phyloP scores from a whole-genome alignment of 495 filamentous ascomycete species.

The Glarea lozoyensis region DNA sequence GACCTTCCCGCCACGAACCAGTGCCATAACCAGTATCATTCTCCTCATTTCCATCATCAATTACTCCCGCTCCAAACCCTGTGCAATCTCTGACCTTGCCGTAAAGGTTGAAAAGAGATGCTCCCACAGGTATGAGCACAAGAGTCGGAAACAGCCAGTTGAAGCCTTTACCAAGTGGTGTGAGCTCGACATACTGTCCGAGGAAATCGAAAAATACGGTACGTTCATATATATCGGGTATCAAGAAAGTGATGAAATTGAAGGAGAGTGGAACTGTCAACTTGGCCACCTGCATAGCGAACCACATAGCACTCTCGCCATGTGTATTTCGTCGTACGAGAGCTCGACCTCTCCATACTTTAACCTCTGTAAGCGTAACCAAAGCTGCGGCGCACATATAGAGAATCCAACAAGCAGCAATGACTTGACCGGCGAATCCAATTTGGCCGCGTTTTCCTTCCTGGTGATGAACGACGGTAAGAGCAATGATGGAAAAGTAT shows the following conservation, averaged over 20 bases:
- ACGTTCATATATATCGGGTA: conserved; percentile 49
- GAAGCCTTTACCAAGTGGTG: conserved; percentile 74
- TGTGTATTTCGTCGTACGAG: conserved; percentile 86
- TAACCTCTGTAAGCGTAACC: conserved; percentile 76
- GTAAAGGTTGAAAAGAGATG: conserved; percentile 81
- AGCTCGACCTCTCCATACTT: conserved; percentile 90
- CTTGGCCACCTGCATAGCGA: conserved; percentile 78
- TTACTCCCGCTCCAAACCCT: conserved; percentile 71
- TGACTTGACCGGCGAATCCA: conserved; percentile 74
- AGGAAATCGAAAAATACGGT: conserved; percentile 86
- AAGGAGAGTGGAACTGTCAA: conserved; percentile 87
- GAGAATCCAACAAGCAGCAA: conserved; percentile 77
- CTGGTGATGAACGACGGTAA: conserved; percentile 76
- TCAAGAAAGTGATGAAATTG: conserved; percentile 89
- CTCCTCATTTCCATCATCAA: conserved; percentile 64
- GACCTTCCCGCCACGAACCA: conserved; percentile 87
- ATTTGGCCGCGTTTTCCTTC: conserved; percentile 55
- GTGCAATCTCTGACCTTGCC: conserved; percentile 65
- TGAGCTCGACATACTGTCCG: conserved; percentile 75
- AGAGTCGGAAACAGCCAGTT: conserved; percentile 81
- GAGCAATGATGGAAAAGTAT: conserved; percentile 68
- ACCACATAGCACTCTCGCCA: conserved; percentile 89
- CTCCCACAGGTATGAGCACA: conserved; percentile 73
- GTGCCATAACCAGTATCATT: conserved; percentile 56
- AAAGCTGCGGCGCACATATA: conserved; percentile 90